Base-by-base conservation (phyloP, 345 rosid genomes). In the Populus alba region DNA sequence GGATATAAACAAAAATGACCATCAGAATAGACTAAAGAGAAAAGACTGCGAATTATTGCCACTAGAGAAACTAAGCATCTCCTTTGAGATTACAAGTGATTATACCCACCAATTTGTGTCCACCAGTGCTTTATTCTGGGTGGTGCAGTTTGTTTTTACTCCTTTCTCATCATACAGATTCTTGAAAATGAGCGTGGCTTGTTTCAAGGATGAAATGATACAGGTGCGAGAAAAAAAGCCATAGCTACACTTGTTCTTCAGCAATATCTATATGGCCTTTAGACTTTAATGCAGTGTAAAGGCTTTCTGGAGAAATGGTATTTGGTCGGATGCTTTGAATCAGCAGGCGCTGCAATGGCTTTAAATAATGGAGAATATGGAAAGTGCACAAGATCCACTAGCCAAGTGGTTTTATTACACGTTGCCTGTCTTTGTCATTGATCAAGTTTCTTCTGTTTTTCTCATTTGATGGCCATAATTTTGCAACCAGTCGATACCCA, bases 41-140 rank as follows among this genome's bases (percentile, higher is more conserved):
- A 72, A 63, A 39, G 41, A 31, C 1, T 5, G 33, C 59, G 49
- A 76, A 84, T 84, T 73, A 81, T 81, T 70, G 83, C 68, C 82
- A 76, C 81, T 65, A 76, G 68, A 73, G 70, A 70, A 76, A 74
- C 57, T 15, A 74, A 41, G 79, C 79, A 73, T 70, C 81, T 66
- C 57, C 62, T 63, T 43, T 25, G 3, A 35, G 51, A 43, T 41
- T 17, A 37, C 11, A 53, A 31, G 74, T 70, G 76, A 41, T 41
- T 53, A 61, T 49, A 71, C 71, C 76, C 76, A 81, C 71, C 78
- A 62, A 62, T 74, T 35, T 72, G 1, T 59, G 71, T 73, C 73
- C 71, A 69, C 68, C 70, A 68, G 1, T 59, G 66, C 71, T 65
- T 73, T 57, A 41, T 72, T 6, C 25, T 55, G 61, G 41, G 65